Conservation (phyloP, 1,284 basidiomycete species). For the Moesziomyces sp. region DNA sequence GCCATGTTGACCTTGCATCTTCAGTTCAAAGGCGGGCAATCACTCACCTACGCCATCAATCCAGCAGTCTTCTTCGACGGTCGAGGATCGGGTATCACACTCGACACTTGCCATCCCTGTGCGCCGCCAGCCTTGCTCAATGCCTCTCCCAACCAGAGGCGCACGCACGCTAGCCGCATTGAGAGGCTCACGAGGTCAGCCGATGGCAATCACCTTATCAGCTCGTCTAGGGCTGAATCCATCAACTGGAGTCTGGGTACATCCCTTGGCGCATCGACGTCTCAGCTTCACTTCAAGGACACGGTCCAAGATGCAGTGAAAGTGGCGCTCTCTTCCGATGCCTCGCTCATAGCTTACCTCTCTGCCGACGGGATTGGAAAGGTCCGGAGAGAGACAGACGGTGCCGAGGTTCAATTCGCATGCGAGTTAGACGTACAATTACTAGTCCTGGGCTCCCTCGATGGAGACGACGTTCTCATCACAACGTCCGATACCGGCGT, state of each 20-base stretch:
- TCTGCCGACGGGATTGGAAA: slow-evolving; percentile 5
- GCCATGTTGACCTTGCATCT: slow-evolving; percentile 29
- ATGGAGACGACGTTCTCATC: slow-evolving; percentile 5
- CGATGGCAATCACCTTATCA: slow-evolving; percentile 22
- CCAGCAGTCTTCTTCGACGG: slow-evolving; percentile 56
- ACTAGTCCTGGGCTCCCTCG: slow-evolving; percentile 5
- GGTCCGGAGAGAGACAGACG: slow-evolving; percentile 8
- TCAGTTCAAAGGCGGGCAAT: slow-evolving; percentile 11
- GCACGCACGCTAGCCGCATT: slow-evolving; percentile 23
- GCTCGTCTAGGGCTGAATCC: slow-evolving; percentile 26
- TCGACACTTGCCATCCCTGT: slow-evolving; percentile 28
- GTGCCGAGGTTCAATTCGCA: slow-evolving; percentile 4
- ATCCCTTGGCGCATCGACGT: background rate
- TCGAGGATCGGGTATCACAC: slow-evolving; percentile 35
- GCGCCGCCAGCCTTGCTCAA: slow-evolving; percentile 9
- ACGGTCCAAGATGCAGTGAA: background rate
- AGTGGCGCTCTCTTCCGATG: slow-evolving; percentile 10
- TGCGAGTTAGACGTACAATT: slow-evolving; percentile 8
- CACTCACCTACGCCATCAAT: slow-evolving; percentile 31
- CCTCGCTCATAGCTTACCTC: slow-evolving; percentile 7
- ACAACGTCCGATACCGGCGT: slow-evolving; percentile 7
- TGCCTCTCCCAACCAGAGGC: background rate
- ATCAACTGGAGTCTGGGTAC: slow-evolving; percentile 20
- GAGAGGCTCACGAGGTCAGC: slow-evolving; percentile 14
- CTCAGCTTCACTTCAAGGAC: slow-evolving; percentile 11